Evolutionary conservation across 2,329 filamentous ascomycete species (phyloP).

Genomic region (Xylariomycetidae sp.): DNA sequence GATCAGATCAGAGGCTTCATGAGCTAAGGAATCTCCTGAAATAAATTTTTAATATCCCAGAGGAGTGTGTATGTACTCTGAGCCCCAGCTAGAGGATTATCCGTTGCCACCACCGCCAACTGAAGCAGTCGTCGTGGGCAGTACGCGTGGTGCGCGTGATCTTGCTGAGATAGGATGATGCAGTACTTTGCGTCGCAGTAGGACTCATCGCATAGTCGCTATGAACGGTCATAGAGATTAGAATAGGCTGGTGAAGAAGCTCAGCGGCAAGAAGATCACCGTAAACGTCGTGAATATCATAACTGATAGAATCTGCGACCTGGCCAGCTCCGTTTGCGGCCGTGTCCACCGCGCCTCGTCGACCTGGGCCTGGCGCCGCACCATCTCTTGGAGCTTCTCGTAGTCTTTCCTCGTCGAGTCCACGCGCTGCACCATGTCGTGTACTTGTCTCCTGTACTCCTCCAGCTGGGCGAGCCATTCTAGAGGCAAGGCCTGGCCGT

Average conservation of each 20-base stretch:
- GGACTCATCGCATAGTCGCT: too few species aligned
- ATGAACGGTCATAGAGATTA: too few species aligned
- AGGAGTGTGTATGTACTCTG: too few species aligned
- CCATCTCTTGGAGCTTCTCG: slow-evolving; percentile 62
- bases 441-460: slow-evolving; percentile 50
- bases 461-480: slow-evolving; percentile 48
- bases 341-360: slow-evolving; percentile 61
- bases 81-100: too few species aligned
- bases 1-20: too few species aligned
- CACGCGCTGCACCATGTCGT: slow-evolving; percentile 56
- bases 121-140: too few species aligned
- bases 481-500: slow-evolving; percentile 47
- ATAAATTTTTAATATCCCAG: too few species aligned
- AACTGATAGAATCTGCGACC: slow-evolving; percentile 56
- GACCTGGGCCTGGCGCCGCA: slow-evolving; percentile 62
- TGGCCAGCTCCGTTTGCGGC: slow-evolving; percentile 58
- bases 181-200: too few species aligned
- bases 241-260: slow-evolving; percentile 62
- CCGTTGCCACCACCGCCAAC: too few species aligned
- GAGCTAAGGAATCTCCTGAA: too few species aligned
- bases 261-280: slow-evolving; percentile 59
- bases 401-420: slow-evolving; percentile 57
- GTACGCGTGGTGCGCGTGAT: too few species aligned
- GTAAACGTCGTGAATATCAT: slow-evolving; percentile 64
- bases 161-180: too few species aligned